Evolutionary conservation across 192 early-diverging fungal species (phyloP), one percentile per base, ranked within the genome.

Genomic region (Chytriomyces sp.): DNA sequence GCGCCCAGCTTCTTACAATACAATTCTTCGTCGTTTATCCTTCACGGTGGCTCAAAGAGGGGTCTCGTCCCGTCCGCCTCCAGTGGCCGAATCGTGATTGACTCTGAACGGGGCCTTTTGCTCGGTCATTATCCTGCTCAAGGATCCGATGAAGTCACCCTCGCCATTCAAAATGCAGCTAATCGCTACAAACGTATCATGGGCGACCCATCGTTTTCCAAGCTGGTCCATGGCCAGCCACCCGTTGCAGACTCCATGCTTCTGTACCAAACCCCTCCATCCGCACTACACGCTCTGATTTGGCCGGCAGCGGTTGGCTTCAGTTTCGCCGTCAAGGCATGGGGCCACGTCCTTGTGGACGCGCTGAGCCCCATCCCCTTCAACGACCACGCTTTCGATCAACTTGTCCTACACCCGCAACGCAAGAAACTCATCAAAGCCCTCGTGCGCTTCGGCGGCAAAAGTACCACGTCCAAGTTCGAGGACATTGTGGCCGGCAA

Each of bases 241-340:
- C 32, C 52, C 28, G 37, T 37, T 36, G 52, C 54, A 3, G 77
- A 81, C 30, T 12, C 73, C 12, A 40, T 81, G 5, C 69, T 78
- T 38, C 39, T 78, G 14, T 40, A 75, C 19, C 36, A 26, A 2
- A 25, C 58, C 19, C 59, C 78, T 34, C 82, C 82, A 8, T 4
- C 14, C 33, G 52, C 71, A 32, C 56, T 83, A 40, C 57, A 60
- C 33, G n/a, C 62, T 32, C 40, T 77, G 32, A 71, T 73, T 34
- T 77, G 85, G 84, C 85, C 85, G 5, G 85, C 84, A 14, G 39
- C 87, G 55, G 83, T 86, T 38, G 85, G 81, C 10, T 87, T 87
- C 73, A 81, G 78, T 39, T 87, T 87, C 67, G 38, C 85, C 1
- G 58, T 81, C 54, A 87, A 87, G 74, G 59, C 77, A 5, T 87